Percentiles rank a stretch among this genome's conserved stretches.
Evolutionary conservation across 73 alveolate genomes (phyloP).

Genomic region (Stentor roeselii): DNA sequence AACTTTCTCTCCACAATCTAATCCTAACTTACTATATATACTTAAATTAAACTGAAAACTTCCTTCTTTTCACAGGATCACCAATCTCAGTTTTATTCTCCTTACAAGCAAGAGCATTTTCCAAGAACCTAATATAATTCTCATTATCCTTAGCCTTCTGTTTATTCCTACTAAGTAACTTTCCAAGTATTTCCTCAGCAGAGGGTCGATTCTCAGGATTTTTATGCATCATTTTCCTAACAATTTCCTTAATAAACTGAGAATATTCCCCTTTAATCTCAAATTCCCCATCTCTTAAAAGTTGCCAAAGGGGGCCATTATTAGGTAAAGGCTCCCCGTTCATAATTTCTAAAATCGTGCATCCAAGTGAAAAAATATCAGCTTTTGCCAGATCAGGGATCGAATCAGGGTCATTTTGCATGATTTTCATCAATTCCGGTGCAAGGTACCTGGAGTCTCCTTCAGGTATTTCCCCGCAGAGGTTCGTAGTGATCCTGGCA

Average conservation of each 20-base stretch:
- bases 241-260: neutral
- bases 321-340: constrained; percentile 28
- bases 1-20: no score
- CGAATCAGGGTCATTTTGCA: neutral
- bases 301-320: constrained; percentile 54
- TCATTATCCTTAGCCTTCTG: neutral
- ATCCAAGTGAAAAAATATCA: constrained; percentile 57
- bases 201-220: constrained; percentile 12
- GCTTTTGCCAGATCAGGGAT: constrained; percentile 53
- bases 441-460: constrained; percentile 84
- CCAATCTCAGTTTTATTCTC: no score
- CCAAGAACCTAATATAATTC: neutral
- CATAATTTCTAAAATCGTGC: constrained; percentile 42
- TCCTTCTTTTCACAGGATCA: no score
- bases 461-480: constrained; percentile 64
- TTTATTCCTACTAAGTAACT: neutral
- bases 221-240: neutral
- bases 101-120: neutral
- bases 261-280: constrained; percentile 22
- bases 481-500: constrained; percentile 52
- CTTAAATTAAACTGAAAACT: no score
- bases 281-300: constrained; percentile 44
- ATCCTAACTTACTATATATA: no score
- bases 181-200: neutral
- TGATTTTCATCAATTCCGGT: constrained; percentile 52